Evolutionary conservation across 2,329 filamentous ascomycete species (phyloP), one percentile per base, ranked within the genome.

Genomic region (Daldinia sp.): DNA sequence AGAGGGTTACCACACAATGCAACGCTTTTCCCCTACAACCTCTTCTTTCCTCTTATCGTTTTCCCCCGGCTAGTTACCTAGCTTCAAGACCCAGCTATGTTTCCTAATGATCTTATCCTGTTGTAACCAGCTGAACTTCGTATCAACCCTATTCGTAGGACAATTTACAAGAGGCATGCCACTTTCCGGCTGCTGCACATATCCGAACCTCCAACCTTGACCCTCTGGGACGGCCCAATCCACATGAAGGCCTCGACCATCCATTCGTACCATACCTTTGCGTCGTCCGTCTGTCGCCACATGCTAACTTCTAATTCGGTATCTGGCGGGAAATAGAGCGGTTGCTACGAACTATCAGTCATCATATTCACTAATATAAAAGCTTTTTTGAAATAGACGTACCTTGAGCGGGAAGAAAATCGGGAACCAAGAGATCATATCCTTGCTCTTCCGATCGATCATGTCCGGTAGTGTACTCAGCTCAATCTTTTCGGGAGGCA

Each of bases 401-500:
- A 94, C 94, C 89, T 96, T 97, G 13, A 99, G 82, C 0, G 97
- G 96, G 78, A 99, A 99, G 82, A 95, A 98, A 33, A 99, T 98
- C 1, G 96, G 96, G 79, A 99, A 99, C 96, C 96, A 99, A 62
- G 93, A 97, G 71, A 98, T 97, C 97, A 99, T 99, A 75, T 97
- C 94, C 77, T 92, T 92, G 84, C 94, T 97, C 87, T 98, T 98
- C 64, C 84, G 83, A 63, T 96, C 93, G 81, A 99, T 98, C 33
- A 91, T 93, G 71, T 97, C 92, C 0, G 96, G 97, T 75, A 97
- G 92, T 3, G 92, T 99, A 76, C 93, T 97, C 67, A 99, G 86
- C 82, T 98, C 95, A 4, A 98, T 88, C 73, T 89, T 90, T 1
- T 82, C 75, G 33, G 75, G 78, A 23, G 73, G 80, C 4, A 81